These are phyloP conservation scores for Jatropha multifida DNA, from an alignment of 441 rosid genomes.

Conservation along the genomic window DNA sequence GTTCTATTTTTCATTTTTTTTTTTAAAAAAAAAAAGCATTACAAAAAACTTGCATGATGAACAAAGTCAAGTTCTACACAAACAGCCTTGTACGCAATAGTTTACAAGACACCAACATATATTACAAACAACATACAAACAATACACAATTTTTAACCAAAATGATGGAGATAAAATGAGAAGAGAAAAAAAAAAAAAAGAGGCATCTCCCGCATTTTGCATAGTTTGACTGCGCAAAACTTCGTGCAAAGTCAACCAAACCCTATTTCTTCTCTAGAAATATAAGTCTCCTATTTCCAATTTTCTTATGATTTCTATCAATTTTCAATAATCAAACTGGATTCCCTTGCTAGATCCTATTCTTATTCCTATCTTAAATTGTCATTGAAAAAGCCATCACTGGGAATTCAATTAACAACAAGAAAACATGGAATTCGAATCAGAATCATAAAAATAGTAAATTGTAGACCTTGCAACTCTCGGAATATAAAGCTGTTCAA, in stretches of 20 bases:
- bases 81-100: too few species aligned
- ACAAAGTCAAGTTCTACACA: background rate
- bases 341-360: too few species aligned
- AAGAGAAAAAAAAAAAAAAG: background rate
- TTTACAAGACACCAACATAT: background rate
- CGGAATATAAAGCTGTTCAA: background rate
- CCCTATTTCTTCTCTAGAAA: background rate
- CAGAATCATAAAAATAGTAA: background rate
- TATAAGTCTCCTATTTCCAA: background rate
- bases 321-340: too few species aligned
- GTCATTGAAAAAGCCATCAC: too few species aligned
- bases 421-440: background rate
- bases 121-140: background rate
- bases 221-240: background rate
- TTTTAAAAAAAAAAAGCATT: too few species aligned
- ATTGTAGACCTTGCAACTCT: background rate
- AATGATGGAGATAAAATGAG: too few species aligned
- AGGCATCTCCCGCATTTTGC: background rate
- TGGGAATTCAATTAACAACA: background rate
- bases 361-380: too few species aligned
- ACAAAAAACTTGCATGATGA: background rate
- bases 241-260: background rate
- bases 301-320: too few species aligned
- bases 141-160: background rate
- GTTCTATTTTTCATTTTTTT: too few species aligned